Percentiles rank a stretch among this genome's conserved stretches.
Evolutionary conservation across 306 rosid species (phyloP).

Genomic region (Ziziphus jujuba): DNA sequence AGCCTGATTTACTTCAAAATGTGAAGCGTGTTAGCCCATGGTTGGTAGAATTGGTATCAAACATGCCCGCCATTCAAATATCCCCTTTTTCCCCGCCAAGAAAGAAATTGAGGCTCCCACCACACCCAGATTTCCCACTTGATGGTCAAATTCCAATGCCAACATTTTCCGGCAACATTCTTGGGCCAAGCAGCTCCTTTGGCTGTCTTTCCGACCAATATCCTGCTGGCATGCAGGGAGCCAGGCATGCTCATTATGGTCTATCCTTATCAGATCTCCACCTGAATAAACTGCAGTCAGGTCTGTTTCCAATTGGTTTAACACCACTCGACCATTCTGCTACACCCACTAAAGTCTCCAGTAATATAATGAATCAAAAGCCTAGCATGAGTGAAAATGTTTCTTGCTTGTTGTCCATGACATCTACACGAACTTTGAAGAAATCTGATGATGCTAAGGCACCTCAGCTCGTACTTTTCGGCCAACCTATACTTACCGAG

Average conservation of each 20-base stretch:
- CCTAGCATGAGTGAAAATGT: constrained; percentile 55
- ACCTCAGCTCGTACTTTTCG: constrained; percentile 74
- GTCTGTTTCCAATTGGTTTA: constrained; percentile 54
- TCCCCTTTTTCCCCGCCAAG: constrained; percentile 79
- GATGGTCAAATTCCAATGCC: constrained; percentile 60
- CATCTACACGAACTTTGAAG: constrained; percentile 50
- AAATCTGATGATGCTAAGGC: constrained; percentile 51
- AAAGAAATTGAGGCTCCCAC: constrained; percentile 75
- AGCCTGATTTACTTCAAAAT: constrained; percentile 85
- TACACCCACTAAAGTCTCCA: constrained; percentile 39
- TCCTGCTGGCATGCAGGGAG: constrained; percentile 99
- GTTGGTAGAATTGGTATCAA: constrained; percentile 83
- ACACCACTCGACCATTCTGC: constrained; percentile 48
- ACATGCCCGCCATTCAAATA: constrained; percentile 68
- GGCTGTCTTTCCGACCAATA: constrained; percentile 67
- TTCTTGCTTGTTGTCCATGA: constrained; percentile 66
- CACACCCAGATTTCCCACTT: constrained; percentile 59
- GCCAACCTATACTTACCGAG: constrained; percentile 71
- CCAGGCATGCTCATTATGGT: constrained; percentile 97
- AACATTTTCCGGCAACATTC: constrained; percentile 52
- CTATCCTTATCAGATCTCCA: constrained; percentile 66
- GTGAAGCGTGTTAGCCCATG: constrained; percentile 93
- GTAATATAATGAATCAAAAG: constrained; percentile 41
- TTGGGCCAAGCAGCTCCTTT: constrained; percentile 58
- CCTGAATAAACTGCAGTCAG: constrained; percentile 66